Base-by-base conservation (phyloP, 495 filamentous ascomycete species). In the Aspergillus steynii region DNA sequence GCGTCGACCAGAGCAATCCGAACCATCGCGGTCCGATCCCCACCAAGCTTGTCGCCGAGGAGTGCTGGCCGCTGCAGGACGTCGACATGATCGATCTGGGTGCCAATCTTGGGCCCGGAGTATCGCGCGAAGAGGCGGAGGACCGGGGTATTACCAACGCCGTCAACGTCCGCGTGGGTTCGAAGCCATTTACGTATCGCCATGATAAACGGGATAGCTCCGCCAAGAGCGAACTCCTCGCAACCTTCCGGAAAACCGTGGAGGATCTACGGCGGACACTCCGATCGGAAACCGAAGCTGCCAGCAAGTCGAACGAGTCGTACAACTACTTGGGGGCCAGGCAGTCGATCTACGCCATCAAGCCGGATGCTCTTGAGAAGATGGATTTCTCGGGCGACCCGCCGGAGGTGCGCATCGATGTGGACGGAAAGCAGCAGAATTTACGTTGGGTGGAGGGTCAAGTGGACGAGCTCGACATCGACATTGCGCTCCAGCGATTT, bases 401-500 rank as follows among this genome's bases (percentile, higher is more conserved):
- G 29, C 79, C 85, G 0, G 85, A 85, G 51, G 84, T 97, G 74
- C 81, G 96, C 42, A 92, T 99, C 60, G 96, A 97, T 64, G 92
- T 97, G 29, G 95, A 98, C 65, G 95, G 96, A 27, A 94, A 96
- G 66, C 93, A 96, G 65, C 91, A 97, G 70, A 97, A 93, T 66
- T 81, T 99, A 20, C 89, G 95, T 26, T 97, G 91, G 90, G 92
- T 98, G 0, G 95, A 99, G 69, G 84, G 85, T 49, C 92, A 98
- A 75, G 88, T 99, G 66, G 95, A 99, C 69, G 93, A 96, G 68
- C 85, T 99, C 4, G 96, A 98, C 65, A 97, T 97, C 63, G 88
- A 92, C 69, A 95, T 99, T 56, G 95, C 95, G 1, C 82, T 98
- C 29, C 94, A 97, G 66, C 82, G 85, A 34, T 96, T 97, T 60